Evolutionary conservation across 345 rosid genomes (phyloP), one percentile per base, ranked within the genome.

Genomic region (Dipteronia sinensis): DNA sequence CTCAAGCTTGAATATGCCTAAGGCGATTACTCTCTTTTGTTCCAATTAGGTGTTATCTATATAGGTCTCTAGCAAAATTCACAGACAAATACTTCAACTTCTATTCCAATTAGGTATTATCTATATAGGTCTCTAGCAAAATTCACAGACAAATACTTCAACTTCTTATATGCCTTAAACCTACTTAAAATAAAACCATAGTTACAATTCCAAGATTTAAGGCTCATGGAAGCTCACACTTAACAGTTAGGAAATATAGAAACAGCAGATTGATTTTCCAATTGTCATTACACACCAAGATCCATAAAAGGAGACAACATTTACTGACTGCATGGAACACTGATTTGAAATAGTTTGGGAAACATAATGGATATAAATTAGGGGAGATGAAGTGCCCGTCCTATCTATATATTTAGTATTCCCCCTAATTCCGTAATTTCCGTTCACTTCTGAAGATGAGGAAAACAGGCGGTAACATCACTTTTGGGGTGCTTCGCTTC

Each of bases 401-500:
- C 65, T 51, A 67, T 66, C 25, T 63, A 69, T 23, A 51, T 27
- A 27, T 13, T 31, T 49, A 58, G 69, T 20, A 58, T 23, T 74
- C 49, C 53, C 55, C 69, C 49, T 58, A 34, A 4, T 34, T 34
- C 38, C 38, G 6, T 34, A 5, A 34, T 34, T 51, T 55, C 49
- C 51, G 31, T 49, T 85, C 83, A 87, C 65, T 85, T 78, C 78
- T 82, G 71, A 20, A 87, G 82, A 76, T 87, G 87, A 2, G 88
- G 89, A 79, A 90, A 87, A 77, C 91, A 89, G 0, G 78, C 40
- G 7, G 22, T 16, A 22, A 85, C 25, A 38, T 87, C 90, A 49
- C 87, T 81, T 61, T 87, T 87, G 0, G 91, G 90, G 82, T 83
- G 92, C 80, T 90, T 87, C 3, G 89, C 89, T 72, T 90, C 94